Evolutionary conservation across 306 rosid species (phyloP), one percentile per base, ranked within the genome.

Genomic region (Comarum palustre): DNA sequence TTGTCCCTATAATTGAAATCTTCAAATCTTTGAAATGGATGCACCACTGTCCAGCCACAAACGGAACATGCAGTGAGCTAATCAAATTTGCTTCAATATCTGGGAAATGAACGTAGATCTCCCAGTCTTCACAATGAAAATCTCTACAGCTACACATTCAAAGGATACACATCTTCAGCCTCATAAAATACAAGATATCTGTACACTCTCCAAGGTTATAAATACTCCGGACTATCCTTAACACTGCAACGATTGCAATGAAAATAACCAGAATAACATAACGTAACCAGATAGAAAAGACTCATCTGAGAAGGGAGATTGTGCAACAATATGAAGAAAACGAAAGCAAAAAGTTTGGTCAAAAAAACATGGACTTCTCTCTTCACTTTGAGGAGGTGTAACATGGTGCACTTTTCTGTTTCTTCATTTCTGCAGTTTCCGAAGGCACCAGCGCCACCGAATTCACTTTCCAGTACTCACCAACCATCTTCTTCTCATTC

Each of bases 401-500:
- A 81, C 75, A 89, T 81, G 75, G 87, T 84, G 68, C 89, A 81
- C 47, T 83, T 41, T 13, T 83, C 52, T 59, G 78, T 77, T 68
- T 92, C 86, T 68, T 94, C 87, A 72, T 73, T 78, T 55, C 76
- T 81, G 85, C 89, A 86, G 20, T 84, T 38, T 43, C 88, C 59
- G 96, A 80, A 70, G 87, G 78, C 78, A 76, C 83, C 29, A 81
- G 72, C n/a, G 81, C 86, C 76, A 81, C 69, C 12, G 91, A 84
- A n/a, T 84, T 88, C 86, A 91, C 85, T 48, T 87, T 91, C 97
- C 96, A 91, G 67, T 87, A 90, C 75, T 82, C 91, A 73, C 90
- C 88, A 62, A 81, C 86, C 63, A 83, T 86, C 64, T 82, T 75
- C 77, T 84, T 85, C 34, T 82, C 82, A 70, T 83, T 83, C 60